A percentile compares a stretch with the other conserved stretches of the same genome.
These are phyloP conservation scores for Luffa acutangula DNA, from an alignment of 306 rosid species.

Conservation along the genomic window DNA sequence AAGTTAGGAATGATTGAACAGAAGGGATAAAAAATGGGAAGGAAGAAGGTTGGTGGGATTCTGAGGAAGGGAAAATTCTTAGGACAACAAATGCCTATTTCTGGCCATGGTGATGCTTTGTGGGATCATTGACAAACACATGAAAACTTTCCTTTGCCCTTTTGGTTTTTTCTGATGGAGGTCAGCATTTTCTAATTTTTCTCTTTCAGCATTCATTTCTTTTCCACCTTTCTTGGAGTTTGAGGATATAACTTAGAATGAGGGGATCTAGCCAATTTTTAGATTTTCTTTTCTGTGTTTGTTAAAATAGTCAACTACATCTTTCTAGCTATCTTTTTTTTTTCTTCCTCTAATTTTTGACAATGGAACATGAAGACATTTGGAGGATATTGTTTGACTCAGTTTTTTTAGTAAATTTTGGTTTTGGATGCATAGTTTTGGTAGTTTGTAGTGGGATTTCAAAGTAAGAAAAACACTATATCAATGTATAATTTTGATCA, in stretches of 20 bases:
- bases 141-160: neutral
- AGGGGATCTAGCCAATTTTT: neutral
- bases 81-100: conserved; percentile 24
- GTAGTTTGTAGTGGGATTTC: neutral
- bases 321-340: neutral
- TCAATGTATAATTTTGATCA: too few relatives aligned
- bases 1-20: conserved; percentile 21
- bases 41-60: conserved; percentile 28
- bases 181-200: neutral
- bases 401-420: neutral
- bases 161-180: neutral
- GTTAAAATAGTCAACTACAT: neutral
- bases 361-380: neutral
- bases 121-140: neutral
- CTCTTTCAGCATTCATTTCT: neutral
- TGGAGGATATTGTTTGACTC: neutral
- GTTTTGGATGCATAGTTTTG: neutral
- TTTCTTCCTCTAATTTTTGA: neutral
- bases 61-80: conserved; percentile 24
- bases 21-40: neutral
- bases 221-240: conserved; percentile 1
- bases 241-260: neutral
- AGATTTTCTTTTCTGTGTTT: neutral
- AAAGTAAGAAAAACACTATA: neutral
- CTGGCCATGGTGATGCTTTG: neutral